Evolutionary conservation across 305 asterid species (phyloP).

Genomic region (Fraxinus angustifolia): DNA sequence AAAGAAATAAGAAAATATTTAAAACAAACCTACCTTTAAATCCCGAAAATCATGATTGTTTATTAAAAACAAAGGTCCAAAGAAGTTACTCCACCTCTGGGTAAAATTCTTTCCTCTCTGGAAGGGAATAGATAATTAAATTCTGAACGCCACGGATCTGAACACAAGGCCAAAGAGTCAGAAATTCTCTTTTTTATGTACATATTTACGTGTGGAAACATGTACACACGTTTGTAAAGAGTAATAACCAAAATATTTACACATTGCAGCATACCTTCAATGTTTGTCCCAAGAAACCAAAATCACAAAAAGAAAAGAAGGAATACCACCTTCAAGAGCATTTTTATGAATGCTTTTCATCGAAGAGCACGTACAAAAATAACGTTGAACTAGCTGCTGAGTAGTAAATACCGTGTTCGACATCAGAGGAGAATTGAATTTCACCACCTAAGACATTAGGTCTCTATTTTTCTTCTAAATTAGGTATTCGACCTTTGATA

Average conservation of each 20-base stretch:
- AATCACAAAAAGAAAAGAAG: not conserved
- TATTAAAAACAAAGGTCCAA: not conserved
- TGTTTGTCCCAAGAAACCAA: not conserved
- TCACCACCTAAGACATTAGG: not conserved
- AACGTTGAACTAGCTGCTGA: not conserved
- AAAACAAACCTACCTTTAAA: not conserved
- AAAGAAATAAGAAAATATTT: constrained; percentile 10
- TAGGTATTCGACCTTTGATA: not conserved
- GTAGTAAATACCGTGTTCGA: not conserved
- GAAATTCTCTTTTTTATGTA: not conserved
- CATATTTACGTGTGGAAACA: not conserved
- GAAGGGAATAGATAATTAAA: constrained; percentile 76
- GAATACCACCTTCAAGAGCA: not conserved
- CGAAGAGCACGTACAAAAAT: not conserved
- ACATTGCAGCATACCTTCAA: not conserved
- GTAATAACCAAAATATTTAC: not conserved
- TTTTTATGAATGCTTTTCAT: not conserved
- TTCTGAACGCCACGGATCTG: constrained; percentile 87
- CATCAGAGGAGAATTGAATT: not conserved
- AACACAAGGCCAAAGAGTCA: not conserved
- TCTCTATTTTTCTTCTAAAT: not conserved
- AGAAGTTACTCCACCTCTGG: constrained; percentile 61
- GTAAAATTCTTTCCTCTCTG: constrained; percentile 92
- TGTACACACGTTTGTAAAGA: not conserved
- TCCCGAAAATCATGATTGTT: not conserved